phyloP scores from a whole-genome alignment of 768 basidiomycete genomes.

The Auriscalpium vulgare region DNA sequence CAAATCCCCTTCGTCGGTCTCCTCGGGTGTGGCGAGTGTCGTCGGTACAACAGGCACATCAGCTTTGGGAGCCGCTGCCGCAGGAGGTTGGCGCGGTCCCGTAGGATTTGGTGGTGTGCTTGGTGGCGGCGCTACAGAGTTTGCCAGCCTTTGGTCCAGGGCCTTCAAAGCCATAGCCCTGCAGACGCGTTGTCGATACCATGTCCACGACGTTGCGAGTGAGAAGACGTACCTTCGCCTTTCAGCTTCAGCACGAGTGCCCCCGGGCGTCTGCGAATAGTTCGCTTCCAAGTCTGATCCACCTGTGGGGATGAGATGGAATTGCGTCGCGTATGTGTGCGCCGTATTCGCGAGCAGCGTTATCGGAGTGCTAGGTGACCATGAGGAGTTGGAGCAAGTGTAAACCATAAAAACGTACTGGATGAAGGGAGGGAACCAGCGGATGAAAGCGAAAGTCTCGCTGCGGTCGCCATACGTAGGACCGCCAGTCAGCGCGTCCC shows the following conservation, averaged over 20 bases:
- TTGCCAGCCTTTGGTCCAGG: constrained; percentile 86
- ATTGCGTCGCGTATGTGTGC: constrained; percentile 54
- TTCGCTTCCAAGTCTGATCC: constrained; percentile 64
- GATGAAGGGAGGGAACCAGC: constrained; percentile 94
- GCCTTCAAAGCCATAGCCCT: constrained; percentile 97
- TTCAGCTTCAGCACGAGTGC: constrained; percentile 93
- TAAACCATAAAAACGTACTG: constrained; percentile 52
- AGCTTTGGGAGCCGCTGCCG: neutral
- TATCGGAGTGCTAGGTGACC: constrained; percentile 58
- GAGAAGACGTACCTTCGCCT: constrained; percentile 62
- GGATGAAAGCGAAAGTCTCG: constrained; percentile 91
- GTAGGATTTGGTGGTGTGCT: constrained; percentile 16
- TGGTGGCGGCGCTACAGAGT: constrained; percentile 23
- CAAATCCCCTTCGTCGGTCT: constrained; percentile 7
- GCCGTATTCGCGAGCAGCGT: constrained; percentile 59
- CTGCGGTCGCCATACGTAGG: constrained; percentile 87
- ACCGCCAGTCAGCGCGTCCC: constrained; percentile 52
- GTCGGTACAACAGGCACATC: constrained; percentile 3
- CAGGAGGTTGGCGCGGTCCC: constrained; percentile 1
- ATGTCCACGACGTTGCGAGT: neutral
- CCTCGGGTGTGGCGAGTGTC: constrained; percentile 4
- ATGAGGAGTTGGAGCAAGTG: neutral
- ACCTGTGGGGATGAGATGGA: constrained; percentile 68
- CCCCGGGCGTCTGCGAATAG: constrained; percentile 74
- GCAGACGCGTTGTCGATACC: constrained; percentile 4